Evolutionary conservation across 768 basidiomycete species (phyloP).

Genomic region (Xanthoconium purpureum): DNA sequence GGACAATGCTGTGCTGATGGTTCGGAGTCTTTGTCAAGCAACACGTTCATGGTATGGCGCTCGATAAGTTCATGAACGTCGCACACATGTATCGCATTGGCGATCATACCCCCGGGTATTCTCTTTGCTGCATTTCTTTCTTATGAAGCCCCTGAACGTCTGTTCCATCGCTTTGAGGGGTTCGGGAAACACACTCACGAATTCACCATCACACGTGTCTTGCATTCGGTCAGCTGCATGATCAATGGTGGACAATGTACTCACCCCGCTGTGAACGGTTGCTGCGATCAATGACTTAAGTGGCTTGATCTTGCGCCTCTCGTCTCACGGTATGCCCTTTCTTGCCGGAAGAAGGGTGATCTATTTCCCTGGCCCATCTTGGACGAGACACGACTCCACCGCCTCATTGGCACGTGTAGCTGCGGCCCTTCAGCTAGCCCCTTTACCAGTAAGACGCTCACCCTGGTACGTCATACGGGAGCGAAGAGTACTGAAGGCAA

Average conservation of each 20-base stretch:
- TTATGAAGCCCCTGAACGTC: background rate
- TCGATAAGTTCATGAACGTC: background rate
- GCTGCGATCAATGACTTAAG: background rate
- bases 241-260: conserved; percentile 1
- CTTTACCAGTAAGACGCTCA: background rate
- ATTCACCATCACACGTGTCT: background rate
- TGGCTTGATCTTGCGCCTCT: background rate
- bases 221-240: background rate
- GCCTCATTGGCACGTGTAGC: background rate
- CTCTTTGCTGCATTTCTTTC: background rate
- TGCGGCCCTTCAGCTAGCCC: background rate
- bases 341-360: background rate
- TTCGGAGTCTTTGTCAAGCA: background rate
- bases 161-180: conserved; percentile 2
- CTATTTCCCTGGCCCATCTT: background rate
- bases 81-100: background rate
- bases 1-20: background rate
- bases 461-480: too few species aligned
- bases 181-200: background rate
- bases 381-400: too few species aligned
- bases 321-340: background rate
- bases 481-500: background rate
- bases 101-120: background rate
- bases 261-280: background rate
- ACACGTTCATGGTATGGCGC: conserved; percentile 3